These are phyloP conservation scores for Quercus gilva DNA, from an alignment of 306 rosid genomes.

Conservation along the genomic window DNA sequence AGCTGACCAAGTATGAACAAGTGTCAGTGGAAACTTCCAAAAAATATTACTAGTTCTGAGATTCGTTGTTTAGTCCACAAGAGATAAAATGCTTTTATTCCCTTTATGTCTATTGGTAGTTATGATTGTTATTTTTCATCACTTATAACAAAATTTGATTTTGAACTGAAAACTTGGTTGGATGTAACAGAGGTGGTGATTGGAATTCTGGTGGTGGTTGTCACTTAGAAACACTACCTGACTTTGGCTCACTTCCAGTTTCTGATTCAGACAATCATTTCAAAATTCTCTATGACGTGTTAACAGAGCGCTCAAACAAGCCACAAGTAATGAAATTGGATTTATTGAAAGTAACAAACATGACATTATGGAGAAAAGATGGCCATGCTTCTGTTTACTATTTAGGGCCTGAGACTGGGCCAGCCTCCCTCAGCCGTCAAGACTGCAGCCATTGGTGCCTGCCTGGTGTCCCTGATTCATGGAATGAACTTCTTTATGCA, in stretches of 20 bases:
- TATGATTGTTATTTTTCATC: background rate
- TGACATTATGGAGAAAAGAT: constrained; percentile 74
- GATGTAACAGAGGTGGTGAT: constrained; percentile 65
- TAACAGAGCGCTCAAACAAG: constrained; percentile 40
- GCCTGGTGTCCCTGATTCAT: constrained; percentile 91
- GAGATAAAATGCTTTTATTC: background rate
- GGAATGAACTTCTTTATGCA: constrained; percentile 83
- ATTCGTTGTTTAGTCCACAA: background rate
- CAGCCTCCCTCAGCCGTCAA: constrained; percentile 57
- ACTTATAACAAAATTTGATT: background rate
- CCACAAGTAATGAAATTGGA: constrained; percentile 44
- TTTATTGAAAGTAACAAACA: constrained; percentile 61
- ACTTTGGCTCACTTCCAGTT: constrained; percentile 41
- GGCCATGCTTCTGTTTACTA: constrained; percentile 84
- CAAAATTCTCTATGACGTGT: constrained; percentile 36
- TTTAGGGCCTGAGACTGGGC: constrained; percentile 37
- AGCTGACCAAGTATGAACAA: background rate
- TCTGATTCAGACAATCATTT: constrained; percentile 34
- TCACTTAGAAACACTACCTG: constrained; percentile 72
- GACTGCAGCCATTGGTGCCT: constrained; percentile 99
- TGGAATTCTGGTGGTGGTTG: constrained; percentile 94
- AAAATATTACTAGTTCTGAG: background rate
- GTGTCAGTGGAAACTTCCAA: background rate
- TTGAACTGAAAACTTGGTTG: constrained; percentile 24
- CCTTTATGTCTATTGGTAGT: background rate